Evolutionary conservation across 495 filamentous ascomycete species (phyloP), one percentile per base, ranked within the genome.

Genomic region (Penicillium roqueforti): DNA sequence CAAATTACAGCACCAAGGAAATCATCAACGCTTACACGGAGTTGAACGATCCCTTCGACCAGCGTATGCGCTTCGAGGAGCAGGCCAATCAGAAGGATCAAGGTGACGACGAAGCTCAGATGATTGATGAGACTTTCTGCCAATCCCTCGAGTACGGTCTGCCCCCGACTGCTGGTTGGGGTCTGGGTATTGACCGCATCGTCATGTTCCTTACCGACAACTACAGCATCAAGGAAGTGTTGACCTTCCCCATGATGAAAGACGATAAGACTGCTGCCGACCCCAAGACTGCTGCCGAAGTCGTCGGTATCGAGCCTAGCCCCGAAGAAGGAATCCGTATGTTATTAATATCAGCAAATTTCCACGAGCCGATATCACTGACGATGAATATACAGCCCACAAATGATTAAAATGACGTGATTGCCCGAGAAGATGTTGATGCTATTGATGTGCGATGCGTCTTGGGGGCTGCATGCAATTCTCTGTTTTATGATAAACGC

Each of bases 131-230:
- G 82, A 89, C 83, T 65, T 96, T 96, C 81, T 87, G 89, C 65
- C 84, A 83, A 29, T 83, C 83, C 42, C 75, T 96, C 46, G 92
- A 96, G 71, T 91, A 87, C 63, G 91, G 88, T 47, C 74, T 97
- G 38, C 93, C 95, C 19, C 93, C 93, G 0, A 97, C 93, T 11
- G 93, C 91, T 70, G 93, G 95, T 22, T 97, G 88, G 86, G 95
- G 93, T 60, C 88, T 97, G 84, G 93, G 95, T 57, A 96, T 98
- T 63, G 93, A 98, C 74, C 88, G 91, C 56, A 68, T 97, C 65
- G 88, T 92, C 63, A 97, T 97, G 93, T 97, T 97, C 80, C 76
- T 97, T 62, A 97, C 95, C 42, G 82, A 97, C 73, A 86, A 95
- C 69, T 96, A 97, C 78, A 82, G 74, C 50, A 97, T 97, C 73